Percentiles rank a stretch among this genome's conserved stretches.
These are phyloP conservation scores for Vicia villosa DNA, from an alignment of 306 rosid species.

Conservation along the genomic window DNA sequence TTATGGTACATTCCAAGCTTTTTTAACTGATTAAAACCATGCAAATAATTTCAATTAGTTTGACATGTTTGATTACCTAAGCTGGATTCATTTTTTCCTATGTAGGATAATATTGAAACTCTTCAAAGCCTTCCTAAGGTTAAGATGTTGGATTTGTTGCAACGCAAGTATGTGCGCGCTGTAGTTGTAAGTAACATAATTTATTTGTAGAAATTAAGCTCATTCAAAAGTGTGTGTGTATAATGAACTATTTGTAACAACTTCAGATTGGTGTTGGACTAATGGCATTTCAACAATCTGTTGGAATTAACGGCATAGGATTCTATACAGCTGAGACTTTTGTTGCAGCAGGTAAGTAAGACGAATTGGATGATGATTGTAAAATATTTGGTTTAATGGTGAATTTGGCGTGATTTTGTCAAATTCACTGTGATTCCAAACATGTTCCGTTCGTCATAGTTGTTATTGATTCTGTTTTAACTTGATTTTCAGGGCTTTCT, in stretches of 20 bases:
- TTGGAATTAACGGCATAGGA: slow-evolving; percentile 77
- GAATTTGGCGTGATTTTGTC: no score
- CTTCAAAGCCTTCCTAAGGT: slow-evolving; percentile 61
- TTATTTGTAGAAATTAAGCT: slow-evolving; percentile 23
- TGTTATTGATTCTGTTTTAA: neutral
- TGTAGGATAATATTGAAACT: slow-evolving; percentile 75
- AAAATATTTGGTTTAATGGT: no score
- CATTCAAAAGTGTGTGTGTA: neutral
- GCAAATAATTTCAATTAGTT: neutral
- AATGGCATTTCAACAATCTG: slow-evolving; percentile 82
- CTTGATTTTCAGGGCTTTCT: slow-evolving; percentile 57
- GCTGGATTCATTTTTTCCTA: slow-evolving; percentile 6
- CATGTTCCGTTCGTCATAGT: neutral
- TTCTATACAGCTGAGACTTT: slow-evolving; percentile 74
- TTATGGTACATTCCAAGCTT: slow-evolving; percentile 55
- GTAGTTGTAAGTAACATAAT: slow-evolving; percentile 62
- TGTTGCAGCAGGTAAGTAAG: slow-evolving; percentile 68
- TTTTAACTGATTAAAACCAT: neutral
- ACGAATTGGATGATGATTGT: no score
- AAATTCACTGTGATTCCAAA: no score
- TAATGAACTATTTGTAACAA: slow-evolving; percentile 6
- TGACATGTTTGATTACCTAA: slow-evolving; percentile 21
- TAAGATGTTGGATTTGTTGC: slow-evolving; percentile 64
- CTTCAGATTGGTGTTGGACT: slow-evolving; percentile 85
- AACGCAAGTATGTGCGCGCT: slow-evolving; percentile 59